These are phyloP conservation scores for Dalbergia cochinchinensis DNA, from an alignment of 306 rosid species.

Conservation along the genomic window DNA sequence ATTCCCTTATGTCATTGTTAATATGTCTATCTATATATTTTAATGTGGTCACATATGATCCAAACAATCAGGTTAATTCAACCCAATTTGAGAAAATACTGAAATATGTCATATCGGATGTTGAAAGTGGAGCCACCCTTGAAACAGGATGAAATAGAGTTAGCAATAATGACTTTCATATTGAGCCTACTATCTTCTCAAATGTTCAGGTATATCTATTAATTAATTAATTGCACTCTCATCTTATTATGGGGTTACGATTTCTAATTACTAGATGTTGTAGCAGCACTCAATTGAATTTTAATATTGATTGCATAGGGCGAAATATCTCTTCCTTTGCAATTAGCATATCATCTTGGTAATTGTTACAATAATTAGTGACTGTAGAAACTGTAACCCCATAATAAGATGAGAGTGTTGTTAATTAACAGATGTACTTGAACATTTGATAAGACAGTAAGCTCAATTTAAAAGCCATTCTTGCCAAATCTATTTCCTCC, in stretches of 20 bases:
- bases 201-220: conserved; percentile 56
- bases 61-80: conserved; percentile 61
- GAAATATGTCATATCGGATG: conserved; percentile 64
- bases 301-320: conserved; percentile 78
- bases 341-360: conserved; percentile 75
- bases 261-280: neutral
- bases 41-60: neutral
- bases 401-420: no score
- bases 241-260: conserved; percentile 48
- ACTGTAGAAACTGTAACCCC: conserved; percentile 51
- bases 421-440: no score
- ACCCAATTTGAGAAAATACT: conserved; percentile 76
- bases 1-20: no score
- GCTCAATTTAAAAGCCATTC: conserved; percentile 70
- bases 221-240: no score
- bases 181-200: conserved; percentile 84
- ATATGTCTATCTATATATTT: no score
- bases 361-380: conserved; percentile 6
- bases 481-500: conserved; percentile 76
- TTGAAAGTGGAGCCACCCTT: conserved; percentile 74
- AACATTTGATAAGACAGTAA: conserved; percentile 83
- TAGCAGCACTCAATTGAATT: conserved; percentile 62
- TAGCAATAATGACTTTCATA: conserved; percentile 66
- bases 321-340: conserved; percentile 87
- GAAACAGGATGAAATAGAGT: conserved; percentile 75